phyloP scores from a whole-genome alignment of 2,329 filamentous ascomycete species.

The Neoarthrinium moseri region DNA sequence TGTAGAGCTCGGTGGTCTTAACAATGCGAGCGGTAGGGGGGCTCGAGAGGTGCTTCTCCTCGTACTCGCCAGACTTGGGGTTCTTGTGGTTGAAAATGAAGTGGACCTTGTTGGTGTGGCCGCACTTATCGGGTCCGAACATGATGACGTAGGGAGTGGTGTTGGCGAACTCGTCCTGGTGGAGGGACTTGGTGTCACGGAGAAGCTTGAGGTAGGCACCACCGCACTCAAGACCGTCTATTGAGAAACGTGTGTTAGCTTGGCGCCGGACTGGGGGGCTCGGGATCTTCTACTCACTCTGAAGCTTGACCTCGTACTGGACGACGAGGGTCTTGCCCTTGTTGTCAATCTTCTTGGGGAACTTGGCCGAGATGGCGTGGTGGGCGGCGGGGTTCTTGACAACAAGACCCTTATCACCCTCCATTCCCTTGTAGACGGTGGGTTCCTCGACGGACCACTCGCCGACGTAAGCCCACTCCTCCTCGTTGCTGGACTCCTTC shows the following conservation, averaged over 20 bases:
- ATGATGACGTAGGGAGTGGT: slow-evolving; percentile 98
- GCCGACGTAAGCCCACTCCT: slow-evolving; percentile 97
- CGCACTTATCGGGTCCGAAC: slow-evolving; percentile 99
- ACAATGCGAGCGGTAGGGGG: slow-evolving; percentile 83
- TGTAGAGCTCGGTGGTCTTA: slow-evolving; percentile 95
- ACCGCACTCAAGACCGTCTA: slow-evolving; percentile 94
- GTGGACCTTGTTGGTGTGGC: slow-evolving; percentile 95
- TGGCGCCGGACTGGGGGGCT: slow-evolving; percentile 13
- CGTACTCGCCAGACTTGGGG: slow-evolving; percentile 98
- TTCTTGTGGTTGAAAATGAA: slow-evolving; percentile 99
- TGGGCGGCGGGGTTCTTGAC: slow-evolving; percentile 98
- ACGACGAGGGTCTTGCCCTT: slow-evolving; percentile 96
- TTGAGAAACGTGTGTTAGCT: slow-evolving; percentile 27
- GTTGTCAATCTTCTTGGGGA: slow-evolving; percentile 93
- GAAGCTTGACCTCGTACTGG: slow-evolving; percentile 99
- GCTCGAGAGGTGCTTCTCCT: slow-evolving; percentile 95
- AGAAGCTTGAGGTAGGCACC: slow-evolving; percentile 99
- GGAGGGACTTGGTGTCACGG: slow-evolving; percentile 93
- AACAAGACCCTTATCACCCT: slow-evolving; percentile 93
- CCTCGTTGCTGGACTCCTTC: slow-evolving; percentile 81
- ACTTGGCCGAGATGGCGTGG: slow-evolving; percentile 99
- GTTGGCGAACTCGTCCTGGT: slow-evolving; percentile 97
- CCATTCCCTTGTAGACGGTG: slow-evolving; percentile 82
- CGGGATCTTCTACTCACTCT: slow-evolving; percentile 65
- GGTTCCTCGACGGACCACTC: slow-evolving; percentile 98